Evolutionary conservation across 2,329 filamentous ascomycete species (phyloP).

Genomic region (Chaetomium olivaceum): DNA sequence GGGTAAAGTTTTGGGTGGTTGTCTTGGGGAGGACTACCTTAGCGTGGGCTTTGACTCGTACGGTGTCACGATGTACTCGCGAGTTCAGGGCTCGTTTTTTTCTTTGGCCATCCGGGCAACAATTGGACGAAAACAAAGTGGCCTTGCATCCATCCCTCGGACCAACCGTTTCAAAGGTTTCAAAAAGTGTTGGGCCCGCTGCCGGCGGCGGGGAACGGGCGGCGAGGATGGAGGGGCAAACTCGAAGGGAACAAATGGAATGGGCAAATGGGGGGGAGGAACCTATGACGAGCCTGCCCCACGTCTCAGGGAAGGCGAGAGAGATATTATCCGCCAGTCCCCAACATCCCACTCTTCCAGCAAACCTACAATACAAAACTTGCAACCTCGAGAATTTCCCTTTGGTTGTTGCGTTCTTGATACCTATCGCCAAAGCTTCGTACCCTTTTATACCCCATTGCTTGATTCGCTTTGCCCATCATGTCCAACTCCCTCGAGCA

Average conservation of each 20-base stretch:
- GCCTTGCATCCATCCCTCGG: neutral
- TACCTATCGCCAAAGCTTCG: neutral
- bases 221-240: neutral
- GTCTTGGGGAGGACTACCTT: too few species aligned
- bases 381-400: neutral
- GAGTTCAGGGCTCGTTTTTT: neutral
- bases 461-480: constrained; percentile 30
- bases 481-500: constrained; percentile 95
- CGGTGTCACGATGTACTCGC: neutral
- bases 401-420: neutral
- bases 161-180: neutral
- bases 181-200: neutral
- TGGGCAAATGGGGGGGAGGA: neutral
- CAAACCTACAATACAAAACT: neutral
- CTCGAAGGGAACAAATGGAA: neutral
- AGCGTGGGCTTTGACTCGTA: neutral
- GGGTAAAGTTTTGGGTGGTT: neutral
- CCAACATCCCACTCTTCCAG: constrained; percentile 3
- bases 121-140: neutral
- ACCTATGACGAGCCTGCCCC: constrained; percentile 13
- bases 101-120: neutral
- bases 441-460: neutral
- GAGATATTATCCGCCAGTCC: constrained; percentile 11
- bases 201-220: constrained; percentile 5
- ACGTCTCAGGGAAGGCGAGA: constrained; percentile 6